phyloP scores from a whole-genome alignment of 768 basidiomycete species.

The Exidia glandulosa region DNA sequence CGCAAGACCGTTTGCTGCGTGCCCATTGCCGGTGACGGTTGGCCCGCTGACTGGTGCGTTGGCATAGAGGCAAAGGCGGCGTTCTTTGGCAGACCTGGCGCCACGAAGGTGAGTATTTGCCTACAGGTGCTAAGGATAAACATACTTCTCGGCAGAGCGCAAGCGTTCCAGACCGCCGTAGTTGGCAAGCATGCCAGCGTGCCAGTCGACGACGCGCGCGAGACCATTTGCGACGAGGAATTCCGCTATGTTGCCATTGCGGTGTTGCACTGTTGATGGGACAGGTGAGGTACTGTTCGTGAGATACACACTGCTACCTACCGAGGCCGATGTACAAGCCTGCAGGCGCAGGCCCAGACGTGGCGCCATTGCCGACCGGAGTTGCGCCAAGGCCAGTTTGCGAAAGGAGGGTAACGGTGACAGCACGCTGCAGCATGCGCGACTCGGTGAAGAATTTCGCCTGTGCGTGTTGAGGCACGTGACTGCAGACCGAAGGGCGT shows the following conservation, averaged over 20 bases:
- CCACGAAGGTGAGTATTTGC: not conserved
- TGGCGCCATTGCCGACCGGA: conserved; percentile 60
- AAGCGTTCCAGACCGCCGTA: conserved; percentile 81
- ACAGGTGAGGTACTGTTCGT: not conserved
- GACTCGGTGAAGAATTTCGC: conserved; percentile 92
- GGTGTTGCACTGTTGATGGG: conserved; percentile 56
- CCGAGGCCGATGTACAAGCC: conserved; percentile 86
- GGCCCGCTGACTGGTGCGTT: conserved; percentile 27
- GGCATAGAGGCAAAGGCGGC: conserved; percentile 58
- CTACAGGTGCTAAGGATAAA: not conserved
- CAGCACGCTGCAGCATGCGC: conserved; percentile 67
- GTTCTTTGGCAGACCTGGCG: conserved; percentile 61
- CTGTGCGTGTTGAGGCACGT: conserved; percentile 38
- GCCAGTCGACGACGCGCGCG: conserved; percentile 93
- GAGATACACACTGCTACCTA: conserved; percentile 17
- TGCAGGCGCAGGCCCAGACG: conserved; percentile 49
- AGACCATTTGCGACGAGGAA: conserved; percentile 75
- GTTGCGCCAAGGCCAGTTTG: conserved; percentile 68
- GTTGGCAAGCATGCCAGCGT: conserved; percentile 85
- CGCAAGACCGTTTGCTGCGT: conserved; percentile 30
- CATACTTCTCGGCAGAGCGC: conserved; percentile 63
- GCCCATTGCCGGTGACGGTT: conserved; percentile 36
- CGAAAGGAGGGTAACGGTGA: conserved; percentile 69
- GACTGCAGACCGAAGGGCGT: conserved; percentile 3
- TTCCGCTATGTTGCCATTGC: conserved; percentile 90